Evolutionary conservation across 768 basidiomycete species (phyloP).

Genomic region (Mycena epipterygia): DNA sequence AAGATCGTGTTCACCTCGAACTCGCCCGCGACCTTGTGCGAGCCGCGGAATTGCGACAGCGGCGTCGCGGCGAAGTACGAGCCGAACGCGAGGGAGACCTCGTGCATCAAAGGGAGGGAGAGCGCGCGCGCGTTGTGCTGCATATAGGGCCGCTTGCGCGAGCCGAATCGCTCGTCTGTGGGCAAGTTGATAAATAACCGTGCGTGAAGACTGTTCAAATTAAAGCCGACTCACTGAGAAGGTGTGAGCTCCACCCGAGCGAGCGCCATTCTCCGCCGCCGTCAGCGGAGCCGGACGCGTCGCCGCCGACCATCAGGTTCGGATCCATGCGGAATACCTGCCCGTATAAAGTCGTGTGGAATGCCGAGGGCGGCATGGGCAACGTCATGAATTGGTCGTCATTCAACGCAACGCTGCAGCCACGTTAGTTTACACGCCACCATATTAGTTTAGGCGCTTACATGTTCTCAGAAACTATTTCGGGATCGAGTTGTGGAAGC

Average conservation of each 20-base stretch:
- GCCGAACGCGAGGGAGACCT: conserved; percentile 48
- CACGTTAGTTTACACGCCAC: background rate
- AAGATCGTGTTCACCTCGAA: conserved; percentile 50
- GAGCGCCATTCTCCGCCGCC: conserved; percentile 54
- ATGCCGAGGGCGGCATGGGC: conserved; percentile 45
- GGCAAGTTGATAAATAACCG: background rate
- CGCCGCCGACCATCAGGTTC: conserved; percentile 45
- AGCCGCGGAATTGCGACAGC: conserved; percentile 48
- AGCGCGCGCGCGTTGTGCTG: conserved; percentile 55
- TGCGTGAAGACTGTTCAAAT: background rate
- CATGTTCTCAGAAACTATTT: conserved; percentile 48
- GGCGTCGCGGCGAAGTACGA: conserved; percentile 46
- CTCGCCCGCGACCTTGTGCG: conserved; percentile 42
- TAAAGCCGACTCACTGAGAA: conserved; percentile 45
- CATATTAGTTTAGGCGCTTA: background rate
- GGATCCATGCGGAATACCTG: conserved; percentile 53
- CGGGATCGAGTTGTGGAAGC: conserved; percentile 44
- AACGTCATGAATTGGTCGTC: conserved; percentile 56
- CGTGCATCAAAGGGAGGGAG: conserved; percentile 49
- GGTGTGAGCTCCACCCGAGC: conserved; percentile 49
- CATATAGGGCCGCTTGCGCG: conserved; percentile 53
- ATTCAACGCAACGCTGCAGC: conserved; percentile 48
- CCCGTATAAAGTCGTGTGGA: conserved; percentile 53
- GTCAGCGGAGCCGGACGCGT: conserved; percentile 34
- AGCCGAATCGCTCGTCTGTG: conserved; percentile 52